Percentiles rank a stretch among this genome's conserved stretches.
Conservation (phyloP, 768 basidiomycete genomes). For the Agaricus subrufescens region DNA sequence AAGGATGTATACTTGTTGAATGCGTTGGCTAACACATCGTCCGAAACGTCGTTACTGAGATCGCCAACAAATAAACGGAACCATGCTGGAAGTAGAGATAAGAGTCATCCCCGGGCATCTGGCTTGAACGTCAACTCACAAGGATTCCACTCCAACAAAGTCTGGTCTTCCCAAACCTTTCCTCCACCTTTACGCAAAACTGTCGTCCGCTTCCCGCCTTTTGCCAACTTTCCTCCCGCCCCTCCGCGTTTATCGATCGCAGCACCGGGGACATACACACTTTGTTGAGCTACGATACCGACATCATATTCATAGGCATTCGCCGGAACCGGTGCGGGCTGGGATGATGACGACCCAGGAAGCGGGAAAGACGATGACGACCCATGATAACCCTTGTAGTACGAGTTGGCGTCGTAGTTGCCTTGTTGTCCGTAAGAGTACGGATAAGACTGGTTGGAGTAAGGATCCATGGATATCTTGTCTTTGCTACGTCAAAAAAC, state of each 20-base stretch:
- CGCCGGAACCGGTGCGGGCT: slow-evolving; percentile 76
- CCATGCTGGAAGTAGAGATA: slow-evolving; percentile 60
- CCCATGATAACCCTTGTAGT: slow-evolving; percentile 76
- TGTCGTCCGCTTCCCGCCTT: slow-evolving; percentile 89
- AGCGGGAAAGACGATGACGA: slow-evolving; percentile 57
- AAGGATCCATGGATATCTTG: slow-evolving; percentile 37
- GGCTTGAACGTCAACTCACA: slow-evolving; percentile 46
- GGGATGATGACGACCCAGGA: slow-evolving; percentile 57
- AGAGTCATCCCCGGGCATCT: slow-evolving; percentile 10
- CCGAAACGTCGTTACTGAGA: slow-evolving; percentile 96
- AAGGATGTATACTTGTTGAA: slow-evolving; percentile 94
- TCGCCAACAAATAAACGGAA: slow-evolving; percentile 98
- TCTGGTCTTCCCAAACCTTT: slow-evolving; percentile 98
- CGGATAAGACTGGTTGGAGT: slow-evolving; percentile 41
- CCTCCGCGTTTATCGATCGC: slow-evolving; percentile 87
- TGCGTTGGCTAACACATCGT: slow-evolving; percentile 88
- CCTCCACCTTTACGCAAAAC: slow-evolving; percentile 94
- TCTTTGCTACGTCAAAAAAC: slow-evolving; percentile 5
- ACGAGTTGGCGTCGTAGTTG: slow-evolving; percentile 66
- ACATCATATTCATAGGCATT: slow-evolving; percentile 94
- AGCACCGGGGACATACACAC: slow-evolving; percentile 88
- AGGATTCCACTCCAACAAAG: slow-evolving; percentile 95
- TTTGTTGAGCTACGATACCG: slow-evolving; percentile 85
- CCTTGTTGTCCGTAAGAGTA: slow-evolving; percentile 50
- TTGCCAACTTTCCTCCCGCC: slow-evolving; percentile 79